Evolutionary conservation across 176 grass and related monocot genomes (phyloP), one percentile per base, ranked within the genome.

Genomic region (Elaeis guineensis): DNA sequence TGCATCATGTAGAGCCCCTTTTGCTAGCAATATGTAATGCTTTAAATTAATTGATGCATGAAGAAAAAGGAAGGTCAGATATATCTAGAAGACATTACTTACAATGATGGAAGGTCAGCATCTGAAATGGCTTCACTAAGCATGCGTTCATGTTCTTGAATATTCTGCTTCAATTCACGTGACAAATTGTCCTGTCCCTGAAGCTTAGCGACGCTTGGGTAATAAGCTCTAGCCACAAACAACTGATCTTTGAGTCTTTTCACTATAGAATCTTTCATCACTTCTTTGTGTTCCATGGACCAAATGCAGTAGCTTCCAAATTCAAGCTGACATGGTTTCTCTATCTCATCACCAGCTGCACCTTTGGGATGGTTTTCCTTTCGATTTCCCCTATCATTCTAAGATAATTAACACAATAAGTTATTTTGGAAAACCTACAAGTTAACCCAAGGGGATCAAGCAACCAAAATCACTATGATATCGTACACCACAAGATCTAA

Each of bases 81-180:
- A 12, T 11, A 6, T 60, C 25, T 17, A 60, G 23, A 60, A 17
- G 25, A 25, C 25, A 60, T 29, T 14, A 21, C 61, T 63, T 63
- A 63, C 61, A 22, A 7, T 63, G 61, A 18, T 49, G 50, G 52
- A 69, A 89, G 73, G 85, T 95, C 89, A 1, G 59, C 52, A 85
- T 95, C 89, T 59, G 75, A 69, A 65, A 89, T 74, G 60, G 72
- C 70, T 66, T 94, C 89, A 73, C 84, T 84, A 14, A 94, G 78
- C 77, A 84, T 84, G 58, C 89, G 77, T 49, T 95, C 82, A 65
- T 95, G 89, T 53, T 95, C 85, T 77, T 95, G 89, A 65, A 95
- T 95, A 61, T 61, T 77, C 64, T 79, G 71, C 66, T 95, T 95
- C 61, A 89, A 50, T 56, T 95, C 89, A 64, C 67, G 78, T 14